phyloP scores from a whole-genome alignment of 1,284 basidiomycete genomes.

The Pseudozyma hubeiensis region DNA sequence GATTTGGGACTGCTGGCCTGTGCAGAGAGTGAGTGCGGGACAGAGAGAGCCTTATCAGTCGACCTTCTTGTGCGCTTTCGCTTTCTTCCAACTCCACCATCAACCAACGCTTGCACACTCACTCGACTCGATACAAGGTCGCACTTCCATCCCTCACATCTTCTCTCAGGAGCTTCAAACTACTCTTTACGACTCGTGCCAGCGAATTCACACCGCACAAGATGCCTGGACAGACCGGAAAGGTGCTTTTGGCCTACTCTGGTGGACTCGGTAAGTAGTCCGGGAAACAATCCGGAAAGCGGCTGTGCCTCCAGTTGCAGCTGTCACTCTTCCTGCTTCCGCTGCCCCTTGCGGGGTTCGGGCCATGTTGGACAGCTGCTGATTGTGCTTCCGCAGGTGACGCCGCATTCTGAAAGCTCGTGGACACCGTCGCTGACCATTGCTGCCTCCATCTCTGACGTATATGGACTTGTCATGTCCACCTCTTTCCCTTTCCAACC shows the following conservation, averaged over 20 bases:
- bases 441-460: constrained; percentile 10
- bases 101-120: constrained; percentile 4
- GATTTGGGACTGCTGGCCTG: constrained; percentile 3
- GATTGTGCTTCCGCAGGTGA: constrained; percentile 18
- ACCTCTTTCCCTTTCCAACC: constrained; percentile 1
- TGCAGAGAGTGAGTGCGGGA: constrained; percentile 3
- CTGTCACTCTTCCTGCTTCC: constrained; percentile 10
- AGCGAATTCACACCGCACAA: constrained; percentile 11
- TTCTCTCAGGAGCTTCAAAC: constrained; percentile 1
- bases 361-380: constrained; percentile 45
- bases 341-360: constrained; percentile 22
- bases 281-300: constrained; percentile 43
- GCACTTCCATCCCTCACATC: background rate
- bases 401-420: constrained; percentile 7
- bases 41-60: constrained; percentile 23
- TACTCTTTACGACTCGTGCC: constrained; percentile 1
- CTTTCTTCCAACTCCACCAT: constrained; percentile 25
- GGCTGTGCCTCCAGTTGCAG: constrained; percentile 1
- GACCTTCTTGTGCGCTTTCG: background rate
- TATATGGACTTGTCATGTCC: background rate
- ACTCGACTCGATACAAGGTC: background rate
- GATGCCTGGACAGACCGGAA: constrained; percentile 73
- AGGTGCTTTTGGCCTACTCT: constrained; percentile 94
- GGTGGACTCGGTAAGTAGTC: constrained; percentile 87
- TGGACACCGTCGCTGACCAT: constrained; percentile 38